phyloP scores from a whole-genome alignment of 73 alveolate genomes.

The Uronychia binucleata region DNA sequence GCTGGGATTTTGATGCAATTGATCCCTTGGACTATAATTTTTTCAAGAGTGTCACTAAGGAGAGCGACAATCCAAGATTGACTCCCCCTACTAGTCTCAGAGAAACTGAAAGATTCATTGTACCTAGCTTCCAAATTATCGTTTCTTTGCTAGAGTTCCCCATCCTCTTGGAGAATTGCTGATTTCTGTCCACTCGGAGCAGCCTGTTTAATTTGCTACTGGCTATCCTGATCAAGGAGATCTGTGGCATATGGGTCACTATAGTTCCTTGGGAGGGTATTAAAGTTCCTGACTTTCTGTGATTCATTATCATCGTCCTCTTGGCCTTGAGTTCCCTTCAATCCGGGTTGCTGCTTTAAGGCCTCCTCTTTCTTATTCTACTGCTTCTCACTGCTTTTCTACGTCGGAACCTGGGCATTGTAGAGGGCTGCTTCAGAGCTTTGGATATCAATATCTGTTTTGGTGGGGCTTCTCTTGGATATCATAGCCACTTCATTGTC shows the following conservation, averaged over 20 bases:
- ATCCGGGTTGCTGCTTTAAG: neutral
- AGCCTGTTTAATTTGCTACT: neutral
- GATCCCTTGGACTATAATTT: neutral
- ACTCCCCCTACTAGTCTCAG: neutral
- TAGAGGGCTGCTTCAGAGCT: neutral
- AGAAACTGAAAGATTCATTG: neutral
- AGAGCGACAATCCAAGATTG: neutral
- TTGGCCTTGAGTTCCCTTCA: no score
- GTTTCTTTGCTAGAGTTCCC: neutral
- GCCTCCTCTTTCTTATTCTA: neutral
- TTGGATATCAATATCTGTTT: no score
- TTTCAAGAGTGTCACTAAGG: neutral
- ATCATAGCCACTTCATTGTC: constrained; percentile 70
- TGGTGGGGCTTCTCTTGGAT: neutral
- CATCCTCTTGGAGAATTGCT: neutral
- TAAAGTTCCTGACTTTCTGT: constrained; percentile 37
- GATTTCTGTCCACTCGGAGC: no score
- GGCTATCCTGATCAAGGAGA: no score
- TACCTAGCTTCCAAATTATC: neutral
- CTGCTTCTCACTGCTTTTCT: constrained; percentile 7
- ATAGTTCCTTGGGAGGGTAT: constrained; percentile 31
- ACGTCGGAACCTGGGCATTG: neutral
- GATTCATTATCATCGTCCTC: constrained; percentile 17
- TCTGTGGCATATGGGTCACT: constrained; percentile 28
- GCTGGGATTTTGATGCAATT: neutral